Conservation (phyloP, 2,329 filamentous ascomycete species). For the Podosphaera fusca region DNA sequence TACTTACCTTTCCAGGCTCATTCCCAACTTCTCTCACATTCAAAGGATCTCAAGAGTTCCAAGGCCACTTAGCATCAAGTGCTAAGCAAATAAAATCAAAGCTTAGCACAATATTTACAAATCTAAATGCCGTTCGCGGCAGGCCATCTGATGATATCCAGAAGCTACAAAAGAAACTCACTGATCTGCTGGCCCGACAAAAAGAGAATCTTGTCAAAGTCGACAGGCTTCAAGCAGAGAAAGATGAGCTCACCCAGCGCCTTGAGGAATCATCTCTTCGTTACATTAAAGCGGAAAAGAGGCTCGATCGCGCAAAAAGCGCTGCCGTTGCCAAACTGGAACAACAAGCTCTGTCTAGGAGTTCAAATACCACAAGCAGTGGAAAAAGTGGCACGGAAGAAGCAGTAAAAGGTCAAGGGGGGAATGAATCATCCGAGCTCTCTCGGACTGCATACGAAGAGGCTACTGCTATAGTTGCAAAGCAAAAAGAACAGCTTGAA, state of each 20-base stretch:
- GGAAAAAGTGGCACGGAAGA: conserved; percentile 20
- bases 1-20: conserved; percentile 20
- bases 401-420: conserved; percentile 23
- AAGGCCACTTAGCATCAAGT: conserved; percentile 56
- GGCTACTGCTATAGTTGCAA: conserved; percentile 49
- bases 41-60: conserved; percentile 47
- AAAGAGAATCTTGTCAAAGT: conserved; percentile 61
- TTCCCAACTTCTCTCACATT: conserved; percentile 37
- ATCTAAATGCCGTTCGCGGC: conserved; percentile 27
- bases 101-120: conserved; percentile 43
- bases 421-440: conserved; percentile 34
- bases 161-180: conserved; percentile 52
- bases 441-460: conserved; percentile 58
- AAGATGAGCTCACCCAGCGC: conserved; percentile 65
- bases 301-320: conserved; percentile 73
- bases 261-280: conserved; percentile 72
- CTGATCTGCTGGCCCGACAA: conserved; percentile 52
- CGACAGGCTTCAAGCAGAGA: conserved; percentile 53
- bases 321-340: conserved; percentile 78
- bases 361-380: conserved; percentile 19
- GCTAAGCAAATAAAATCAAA: conserved; percentile 54
- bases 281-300: conserved; percentile 90
- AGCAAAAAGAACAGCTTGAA: conserved; percentile 76
- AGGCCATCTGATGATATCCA: conserved; percentile 42
- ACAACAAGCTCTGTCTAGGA: conserved; percentile 59